phyloP scores from a whole-genome alignment of 805 yeast genomes.

The Phaffomyces antillensis region DNA sequence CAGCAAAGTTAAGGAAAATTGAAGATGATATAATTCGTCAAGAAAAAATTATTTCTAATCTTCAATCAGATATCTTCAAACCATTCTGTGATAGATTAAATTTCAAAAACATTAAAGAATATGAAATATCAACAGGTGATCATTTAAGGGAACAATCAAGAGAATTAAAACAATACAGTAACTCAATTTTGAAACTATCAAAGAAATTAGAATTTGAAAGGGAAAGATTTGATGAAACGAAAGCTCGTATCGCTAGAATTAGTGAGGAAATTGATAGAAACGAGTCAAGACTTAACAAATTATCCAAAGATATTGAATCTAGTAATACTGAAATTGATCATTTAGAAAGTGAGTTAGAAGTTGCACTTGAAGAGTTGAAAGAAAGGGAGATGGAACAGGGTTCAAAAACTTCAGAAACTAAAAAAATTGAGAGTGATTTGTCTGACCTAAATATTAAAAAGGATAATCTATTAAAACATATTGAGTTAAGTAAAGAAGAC shows the following conservation, averaged over 20 bases:
- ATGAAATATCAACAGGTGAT: constrained; percentile 63
- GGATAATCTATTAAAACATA: constrained; percentile 28
- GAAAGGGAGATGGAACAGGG: constrained; percentile 26
- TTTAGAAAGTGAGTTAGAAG: constrained; percentile 35
- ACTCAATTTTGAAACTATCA: constrained; percentile 52
- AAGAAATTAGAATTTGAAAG: constrained; percentile 59
- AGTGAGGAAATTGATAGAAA: constrained; percentile 31
- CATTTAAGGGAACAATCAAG: constrained; percentile 47
- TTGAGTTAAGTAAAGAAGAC: constrained; percentile 40
- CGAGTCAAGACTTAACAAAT: constrained; percentile 26
- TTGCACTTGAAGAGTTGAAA: constrained; percentile 29
- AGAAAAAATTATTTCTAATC: constrained; percentile 23
- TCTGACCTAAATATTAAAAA: constrained; percentile 27
- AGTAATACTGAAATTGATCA: constrained; percentile 29
- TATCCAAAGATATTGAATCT: constrained; percentile 27
- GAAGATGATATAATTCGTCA: constrained; percentile 22
- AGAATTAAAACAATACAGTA: constrained; percentile 53
- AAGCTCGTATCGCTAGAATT: constrained; percentile 38
- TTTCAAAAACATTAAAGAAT: constrained; percentile 52
- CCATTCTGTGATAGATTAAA: constrained; percentile 51
- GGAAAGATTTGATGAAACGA: constrained; percentile 49
- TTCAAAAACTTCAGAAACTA: constrained; percentile 27
- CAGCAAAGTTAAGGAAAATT: constrained; percentile 17
- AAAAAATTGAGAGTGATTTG: constrained; percentile 42
- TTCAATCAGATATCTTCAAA: constrained; percentile 41